Conservation (phyloP, 495 filamentous ascomycete species). For the Aspergillus haitiensis region DNA sequence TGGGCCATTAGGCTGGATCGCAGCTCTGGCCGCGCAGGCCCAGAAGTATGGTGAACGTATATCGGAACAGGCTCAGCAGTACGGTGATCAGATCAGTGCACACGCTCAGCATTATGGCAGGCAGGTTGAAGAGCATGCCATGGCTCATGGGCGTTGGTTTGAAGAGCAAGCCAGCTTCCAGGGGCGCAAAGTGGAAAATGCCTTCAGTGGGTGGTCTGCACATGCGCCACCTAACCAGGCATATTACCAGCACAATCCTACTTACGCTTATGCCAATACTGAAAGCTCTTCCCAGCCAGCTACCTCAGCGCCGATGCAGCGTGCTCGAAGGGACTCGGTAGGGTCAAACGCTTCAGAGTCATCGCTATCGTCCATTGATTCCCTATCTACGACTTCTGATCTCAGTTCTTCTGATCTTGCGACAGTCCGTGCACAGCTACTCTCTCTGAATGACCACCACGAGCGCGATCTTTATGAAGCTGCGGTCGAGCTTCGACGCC, state of each 20-base stretch:
- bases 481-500: slow-evolving; percentile 41
- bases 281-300: background rate
- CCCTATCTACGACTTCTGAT: slow-evolving; percentile 44
- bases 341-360: slow-evolving; percentile 40
- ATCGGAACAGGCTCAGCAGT: slow-evolving; percentile 42
- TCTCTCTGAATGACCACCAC: slow-evolving; percentile 41
- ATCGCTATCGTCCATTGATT: slow-evolving; percentile 45
- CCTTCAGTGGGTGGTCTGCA: slow-evolving; percentile 21
- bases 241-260: slow-evolving; percentile 19
- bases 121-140: slow-evolving; percentile 45
- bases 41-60: slow-evolving; percentile 50
- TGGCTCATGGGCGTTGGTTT: slow-evolving; percentile 44
- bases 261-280: slow-evolving; percentile 6
- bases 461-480: slow-evolving; percentile 44
- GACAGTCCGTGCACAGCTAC: slow-evolving; percentile 41
- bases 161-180: slow-evolving; percentile 42
- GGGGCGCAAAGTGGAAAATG: slow-evolving; percentile 29
- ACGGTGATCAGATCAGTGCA: slow-evolving; percentile 43
- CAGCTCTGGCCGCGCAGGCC: slow-evolving; percentile 39
- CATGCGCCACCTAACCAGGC: slow-evolving; percentile 13
- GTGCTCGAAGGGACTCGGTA: slow-evolving; percentile 36
- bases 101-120: slow-evolving; percentile 45
- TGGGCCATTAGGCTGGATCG: slow-evolving; percentile 39
- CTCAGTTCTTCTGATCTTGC: slow-evolving; percentile 44
- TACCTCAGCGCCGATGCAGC: slow-evolving; percentile 21